phyloP scores from a whole-genome alignment of 148 eudicot genomes.

The Dianthus caryophyllus region DNA sequence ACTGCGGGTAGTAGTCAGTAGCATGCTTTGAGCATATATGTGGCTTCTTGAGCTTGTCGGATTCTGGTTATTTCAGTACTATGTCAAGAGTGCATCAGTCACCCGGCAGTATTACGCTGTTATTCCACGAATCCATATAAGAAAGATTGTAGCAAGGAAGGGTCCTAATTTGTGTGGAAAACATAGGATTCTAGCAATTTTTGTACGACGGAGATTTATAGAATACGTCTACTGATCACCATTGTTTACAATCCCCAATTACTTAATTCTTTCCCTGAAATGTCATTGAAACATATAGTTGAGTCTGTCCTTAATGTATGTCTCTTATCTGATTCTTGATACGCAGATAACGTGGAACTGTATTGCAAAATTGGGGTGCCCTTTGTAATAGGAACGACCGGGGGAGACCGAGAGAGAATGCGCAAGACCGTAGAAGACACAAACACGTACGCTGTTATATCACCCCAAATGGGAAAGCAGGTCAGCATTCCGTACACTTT shows the following conservation, averaged over 20 bases:
- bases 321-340: neutral
- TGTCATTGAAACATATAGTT: neutral
- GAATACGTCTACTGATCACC: neutral
- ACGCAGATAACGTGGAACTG: slow-evolving; percentile 74
- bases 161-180: neutral
- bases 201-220: neutral
- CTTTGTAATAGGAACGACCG: slow-evolving; percentile 98
- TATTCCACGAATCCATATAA: too few relatives aligned
- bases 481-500: slow-evolving; percentile 31
- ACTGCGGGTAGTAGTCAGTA: too few relatives aligned
- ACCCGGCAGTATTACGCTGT: too few relatives aligned
- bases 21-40: too few relatives aligned
- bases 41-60: too few relatives aligned
- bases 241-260: neutral
- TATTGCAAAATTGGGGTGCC: slow-evolving; percentile 92
- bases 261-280: neutral
- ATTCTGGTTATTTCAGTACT: too few relatives aligned
- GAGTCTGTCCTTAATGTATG: neutral
- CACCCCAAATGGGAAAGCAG: slow-evolving; percentile 99
- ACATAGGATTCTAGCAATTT: neutral
- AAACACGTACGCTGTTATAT: slow-evolving; percentile 76
- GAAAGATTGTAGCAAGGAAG: too few relatives aligned
- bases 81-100: too few relatives aligned
- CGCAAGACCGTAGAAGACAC: slow-evolving; percentile 69
- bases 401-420: slow-evolving; percentile 85